Percentiles rank a stretch among this genome's conserved stretches.
phyloP scores from a whole-genome alignment of 805 yeast species.

The Candida manassasensis region DNA sequence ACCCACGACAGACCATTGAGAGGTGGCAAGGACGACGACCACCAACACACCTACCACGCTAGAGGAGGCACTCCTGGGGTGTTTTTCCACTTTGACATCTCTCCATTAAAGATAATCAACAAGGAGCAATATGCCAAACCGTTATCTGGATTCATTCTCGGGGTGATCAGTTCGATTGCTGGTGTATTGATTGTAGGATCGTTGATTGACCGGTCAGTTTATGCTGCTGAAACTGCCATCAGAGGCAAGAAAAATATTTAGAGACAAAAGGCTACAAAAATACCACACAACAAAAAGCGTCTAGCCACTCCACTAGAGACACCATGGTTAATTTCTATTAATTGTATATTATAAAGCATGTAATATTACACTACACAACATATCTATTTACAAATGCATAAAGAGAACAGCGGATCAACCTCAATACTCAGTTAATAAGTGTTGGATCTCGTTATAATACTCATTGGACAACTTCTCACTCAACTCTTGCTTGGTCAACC shows the following conservation, averaged over 20 bases:
- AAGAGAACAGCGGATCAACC: conserved; percentile 3
- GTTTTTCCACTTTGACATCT: conserved; percentile 82
- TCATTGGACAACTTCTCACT: conserved; percentile 43
- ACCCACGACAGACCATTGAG: conserved; percentile 76
- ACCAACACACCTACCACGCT: conserved; percentile 76
- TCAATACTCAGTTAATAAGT: conserved; percentile 42
- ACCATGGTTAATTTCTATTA: neutral
- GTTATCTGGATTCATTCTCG: conserved; percentile 77
- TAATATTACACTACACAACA: neutral
- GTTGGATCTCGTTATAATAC: conserved; percentile 55
- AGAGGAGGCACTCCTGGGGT: conserved; percentile 91
- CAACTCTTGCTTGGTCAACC: conserved; percentile 85
- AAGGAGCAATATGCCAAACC: conserved; percentile 68
- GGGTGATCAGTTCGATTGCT: conserved; percentile 84
- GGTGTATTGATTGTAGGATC: conserved; percentile 93
- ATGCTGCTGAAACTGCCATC: conserved; percentile 80
- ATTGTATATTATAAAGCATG: neutral
- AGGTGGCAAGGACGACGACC: conserved; percentile 91
- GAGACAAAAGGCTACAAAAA: too few species aligned
- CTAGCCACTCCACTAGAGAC: too few species aligned
- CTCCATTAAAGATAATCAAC: conserved; percentile 88
- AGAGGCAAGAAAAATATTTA: conserved; percentile 57
- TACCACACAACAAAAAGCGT: too few species aligned
- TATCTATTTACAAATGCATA: conserved; percentile 4
- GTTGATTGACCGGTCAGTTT: conserved; percentile 78